phyloP scores from a whole-genome alignment of 169 alveolate genomes.

The Plasmodium gaboni region DNA sequence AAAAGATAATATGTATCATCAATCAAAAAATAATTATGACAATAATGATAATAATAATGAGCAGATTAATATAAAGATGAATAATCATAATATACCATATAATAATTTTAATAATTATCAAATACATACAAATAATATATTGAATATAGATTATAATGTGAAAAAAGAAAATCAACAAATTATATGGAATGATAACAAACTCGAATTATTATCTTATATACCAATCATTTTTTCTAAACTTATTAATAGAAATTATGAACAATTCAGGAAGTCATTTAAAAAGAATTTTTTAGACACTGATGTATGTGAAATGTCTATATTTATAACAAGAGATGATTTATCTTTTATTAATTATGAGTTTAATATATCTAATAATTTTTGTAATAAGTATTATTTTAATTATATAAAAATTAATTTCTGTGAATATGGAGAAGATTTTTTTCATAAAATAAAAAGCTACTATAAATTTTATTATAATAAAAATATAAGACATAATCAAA shows the following conservation, averaged over 20 bases:
- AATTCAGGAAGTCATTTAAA: slow-evolving; percentile 23
- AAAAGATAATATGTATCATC: neutral
- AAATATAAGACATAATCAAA: neutral
- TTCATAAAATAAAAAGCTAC: slow-evolving; percentile 30
- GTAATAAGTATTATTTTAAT: slow-evolving; percentile 5
- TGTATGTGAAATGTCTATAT: slow-evolving; percentile 57
- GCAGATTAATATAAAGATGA: neutral
- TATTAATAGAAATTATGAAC: slow-evolving; percentile 64
- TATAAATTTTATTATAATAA: neutral
- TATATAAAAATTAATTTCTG: slow-evolving; percentile 52
- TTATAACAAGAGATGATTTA: slow-evolving; percentile 57
- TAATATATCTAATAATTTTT: slow-evolving; percentile 1
- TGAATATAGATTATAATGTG: neutral
- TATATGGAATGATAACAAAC: slow-evolving; percentile 48
- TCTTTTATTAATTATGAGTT: slow-evolving; percentile 66
- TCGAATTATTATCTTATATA: slow-evolving; percentile 48
- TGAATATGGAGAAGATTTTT: slow-evolving; percentile 65
- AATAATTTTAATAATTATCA: neutral
- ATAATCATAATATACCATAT: neutral
- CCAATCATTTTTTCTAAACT: slow-evolving; percentile 64
- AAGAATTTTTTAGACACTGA: slow-evolving; percentile 59
- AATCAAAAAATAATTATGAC: too few species aligned
- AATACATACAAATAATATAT: neutral
- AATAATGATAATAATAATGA: neutral
- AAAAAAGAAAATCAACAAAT: slow-evolving; percentile 8